Base-by-base conservation (phyloP, 2,329 filamentous ascomycete species). In the Acrocalymma vagum region DNA sequence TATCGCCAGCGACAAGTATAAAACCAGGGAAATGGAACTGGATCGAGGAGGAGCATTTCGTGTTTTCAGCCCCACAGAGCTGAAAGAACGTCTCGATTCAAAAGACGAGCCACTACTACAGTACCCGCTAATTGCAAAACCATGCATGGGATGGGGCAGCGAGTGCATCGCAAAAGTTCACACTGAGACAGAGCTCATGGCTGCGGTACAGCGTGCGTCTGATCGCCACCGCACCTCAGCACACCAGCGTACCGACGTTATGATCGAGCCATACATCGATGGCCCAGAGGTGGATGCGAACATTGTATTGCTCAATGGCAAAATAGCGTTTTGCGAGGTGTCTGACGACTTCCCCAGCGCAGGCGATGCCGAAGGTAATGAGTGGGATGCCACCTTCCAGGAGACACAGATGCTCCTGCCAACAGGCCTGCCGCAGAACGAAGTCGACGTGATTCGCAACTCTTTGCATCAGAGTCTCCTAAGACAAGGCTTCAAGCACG, bases 111-210 rank as follows among this genome's bases (percentile, higher is more conserved):
- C 16, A 11, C 38, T 14, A 6, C 24, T 29, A 15, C 37, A 30
- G 14, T 48, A 27, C 28, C 45, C 45, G 11, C 33, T 71, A 4
- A 63, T 73, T 23, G 62, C 72, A 11, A 74, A 74, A 51, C 71
- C 72, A 0, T 63, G 57, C 24, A 55, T 38, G 1, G 71, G 69
- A 3, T 66, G 65, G 56, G 51, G 45, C 26, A 62, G 52, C 9
- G 60, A 67, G 21, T 58, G 67, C 14, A 70, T 74, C 4, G 42
- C 48, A 15, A 67, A 61, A 36, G 66, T 66, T 6, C 24, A 53
- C 16, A 53, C 62, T 31, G 30, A 43, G 11, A 28, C 38, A 0
- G 56, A 68, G 30, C 51, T 74, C 20, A 23, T 39, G 5, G 33
- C 15, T 9, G 54, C 20, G 17, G 36, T 50, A 9, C 29, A 37